phyloP scores from a whole-genome alignment of 331 rosid genomes.

The Acacia concinna region DNA sequence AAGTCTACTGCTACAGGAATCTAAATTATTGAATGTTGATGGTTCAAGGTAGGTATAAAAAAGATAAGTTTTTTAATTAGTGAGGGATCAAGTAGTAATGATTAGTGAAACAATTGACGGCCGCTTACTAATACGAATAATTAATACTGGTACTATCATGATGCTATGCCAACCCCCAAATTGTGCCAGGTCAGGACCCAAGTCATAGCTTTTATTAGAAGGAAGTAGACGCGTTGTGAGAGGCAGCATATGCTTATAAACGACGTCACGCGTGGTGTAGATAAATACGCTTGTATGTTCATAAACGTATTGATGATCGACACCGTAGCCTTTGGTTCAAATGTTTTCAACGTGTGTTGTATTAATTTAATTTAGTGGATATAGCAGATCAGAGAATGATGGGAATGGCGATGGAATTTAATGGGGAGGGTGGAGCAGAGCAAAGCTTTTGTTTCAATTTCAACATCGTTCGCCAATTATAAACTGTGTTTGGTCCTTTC shows the following conservation, averaged over 20 bases:
- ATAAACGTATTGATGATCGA: too few relatives aligned
- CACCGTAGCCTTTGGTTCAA: too few relatives aligned
- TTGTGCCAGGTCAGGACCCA: too few relatives aligned
- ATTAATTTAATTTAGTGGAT: too few relatives aligned
- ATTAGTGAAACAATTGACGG: neutral
- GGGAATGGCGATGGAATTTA: too few relatives aligned
- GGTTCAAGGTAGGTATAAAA: neutral
- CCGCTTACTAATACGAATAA: neutral
- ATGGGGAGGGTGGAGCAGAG: too few relatives aligned
- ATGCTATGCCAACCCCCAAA: neutral
- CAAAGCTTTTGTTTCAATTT: too few relatives aligned
- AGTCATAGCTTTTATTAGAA: neutral
- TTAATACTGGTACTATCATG: neutral
- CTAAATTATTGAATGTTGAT: neutral
- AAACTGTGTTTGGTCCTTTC: too few relatives aligned
- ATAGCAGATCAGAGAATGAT: too few relatives aligned
- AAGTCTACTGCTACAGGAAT: neutral
- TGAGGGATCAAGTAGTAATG: neutral
- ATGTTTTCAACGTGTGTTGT: too few relatives aligned
- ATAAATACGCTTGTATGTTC: neutral
- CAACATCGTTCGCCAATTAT: too few relatives aligned
- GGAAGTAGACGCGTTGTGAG: neutral
- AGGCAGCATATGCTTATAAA: too few relatives aligned
- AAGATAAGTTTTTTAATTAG: neutral
- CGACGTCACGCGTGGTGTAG: neutral